phyloP scores from a whole-genome alignment of 2,329 filamentous ascomycete genomes.

The Penicillium thymicola region DNA sequence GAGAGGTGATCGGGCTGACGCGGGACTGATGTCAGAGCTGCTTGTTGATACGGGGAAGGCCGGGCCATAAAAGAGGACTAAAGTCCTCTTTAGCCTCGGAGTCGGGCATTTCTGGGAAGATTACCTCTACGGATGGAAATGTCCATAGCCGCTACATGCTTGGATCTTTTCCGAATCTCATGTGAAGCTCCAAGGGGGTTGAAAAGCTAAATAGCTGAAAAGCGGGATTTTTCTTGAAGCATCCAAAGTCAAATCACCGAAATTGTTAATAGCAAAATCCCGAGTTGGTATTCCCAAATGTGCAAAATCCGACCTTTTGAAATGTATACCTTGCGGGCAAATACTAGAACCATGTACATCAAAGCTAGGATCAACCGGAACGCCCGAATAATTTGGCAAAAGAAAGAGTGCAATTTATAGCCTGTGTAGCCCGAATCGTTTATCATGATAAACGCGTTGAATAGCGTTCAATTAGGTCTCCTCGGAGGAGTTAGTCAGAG shows the following conservation, averaged over 20 bases:
- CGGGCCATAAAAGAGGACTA: conserved; percentile 8
- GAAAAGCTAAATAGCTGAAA: neutral
- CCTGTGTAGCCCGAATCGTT: conserved; percentile 13
- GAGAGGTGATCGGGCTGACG: conserved; percentile 39
- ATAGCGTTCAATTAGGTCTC: conserved; percentile 48
- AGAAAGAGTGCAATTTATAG: conserved; percentile 11
- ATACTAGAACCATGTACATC: conserved; percentile 15
- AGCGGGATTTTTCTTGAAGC: neutral
- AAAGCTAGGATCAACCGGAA: conserved; percentile 13
- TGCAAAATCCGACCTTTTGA: conserved; percentile 13
- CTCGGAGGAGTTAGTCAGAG: conserved; percentile 82
- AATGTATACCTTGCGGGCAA: conserved; percentile 13
- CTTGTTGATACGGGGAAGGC: conserved; percentile 28
- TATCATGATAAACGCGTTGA: conserved; percentile 13
- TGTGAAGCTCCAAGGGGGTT: neutral
- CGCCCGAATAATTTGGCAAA: conserved; percentile 13
- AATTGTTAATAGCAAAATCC: neutral
- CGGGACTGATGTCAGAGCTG: conserved; percentile 41
- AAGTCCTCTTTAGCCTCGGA: conserved; percentile 23
- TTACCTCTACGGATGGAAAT: conserved; percentile 23
- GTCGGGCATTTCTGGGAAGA: conserved; percentile 25
- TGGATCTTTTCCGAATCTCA: neutral
- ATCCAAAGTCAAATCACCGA: conserved; percentile 5
- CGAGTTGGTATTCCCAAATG: conserved; percentile 7
- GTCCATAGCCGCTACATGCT: conserved; percentile 17